Evolutionary conservation across 768 basidiomycete species (phyloP), one percentile per base, ranked within the genome.

Genomic region (Mycena rosella): DNA sequence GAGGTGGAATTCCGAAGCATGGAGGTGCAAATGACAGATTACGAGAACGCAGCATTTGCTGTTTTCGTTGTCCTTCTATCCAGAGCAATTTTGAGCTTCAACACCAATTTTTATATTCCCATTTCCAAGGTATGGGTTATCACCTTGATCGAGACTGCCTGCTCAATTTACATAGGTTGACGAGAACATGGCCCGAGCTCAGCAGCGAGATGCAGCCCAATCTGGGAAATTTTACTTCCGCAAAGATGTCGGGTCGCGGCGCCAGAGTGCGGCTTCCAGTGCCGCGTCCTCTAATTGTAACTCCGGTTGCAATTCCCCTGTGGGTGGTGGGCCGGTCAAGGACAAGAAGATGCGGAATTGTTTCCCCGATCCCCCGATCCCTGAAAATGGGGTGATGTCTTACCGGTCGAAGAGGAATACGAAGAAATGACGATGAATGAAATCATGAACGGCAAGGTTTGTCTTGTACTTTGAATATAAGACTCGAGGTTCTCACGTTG

Each of bases 1-100:
- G 98, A 87, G 98, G 97, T 99, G 6, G 98, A 99, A 78, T 99
- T 99, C 81, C 86, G 98, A 63, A 95, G 94, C 77, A 99, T 99
- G 98, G 98, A 99, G 78, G 96, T 99, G 3, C 98, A 99, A 75
- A 88, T 98, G 76, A 99, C 98, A 11, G 98, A 99, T 81, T 99
- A 96, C 74, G 98, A 99, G 82, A 99, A 99, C 76, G 98, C 98
- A 1, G 96, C 98, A 8, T 98, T 96, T 78, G 89, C 96, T 36
- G 88, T 98, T 48, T 99, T 99, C 80, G 87, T 97, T 56, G 96
- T 99, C 17, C 88, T 99, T 30, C 85, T 99, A 10, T 97, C 98
- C 5, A 87, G 98, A 44, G 96, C 96, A 2, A 98, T 99, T 70
- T 85, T 99, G 63, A 89, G 86, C 73, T 96, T 96, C 81, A 91